These are phyloP conservation scores for Pilatotrama ljubarskyi DNA, from an alignment of 768 basidiomycete species.

Conservation along the genomic window DNA sequence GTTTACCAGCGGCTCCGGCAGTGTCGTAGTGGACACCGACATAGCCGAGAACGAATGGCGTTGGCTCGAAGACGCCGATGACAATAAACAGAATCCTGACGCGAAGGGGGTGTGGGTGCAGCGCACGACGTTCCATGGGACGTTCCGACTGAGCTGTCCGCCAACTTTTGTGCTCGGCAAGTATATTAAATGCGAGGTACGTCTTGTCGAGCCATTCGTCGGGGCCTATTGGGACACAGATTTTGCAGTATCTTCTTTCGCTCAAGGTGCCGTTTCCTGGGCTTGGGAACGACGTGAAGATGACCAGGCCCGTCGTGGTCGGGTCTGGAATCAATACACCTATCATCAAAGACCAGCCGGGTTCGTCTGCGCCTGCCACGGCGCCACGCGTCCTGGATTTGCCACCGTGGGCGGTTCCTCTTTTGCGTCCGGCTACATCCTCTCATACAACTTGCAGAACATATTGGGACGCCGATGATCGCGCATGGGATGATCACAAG, in stretches of 20 bases:
- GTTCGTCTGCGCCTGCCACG: not conserved
- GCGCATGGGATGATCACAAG: too few relatives aligned
- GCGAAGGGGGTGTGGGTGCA: slow-evolving; percentile 21
- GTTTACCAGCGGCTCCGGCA: not conserved
- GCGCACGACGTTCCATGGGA: slow-evolving; percentile 12
- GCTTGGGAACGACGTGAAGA: slow-evolving; percentile 15
- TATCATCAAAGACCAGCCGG: not conserved
- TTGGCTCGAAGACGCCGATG: not conserved
- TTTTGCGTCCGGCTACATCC: too few relatives aligned
- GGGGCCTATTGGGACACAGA: not conserved
- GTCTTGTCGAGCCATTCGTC: not conserved
- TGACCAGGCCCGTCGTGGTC: slow-evolving; percentile 8
- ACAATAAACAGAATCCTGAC: not conserved
- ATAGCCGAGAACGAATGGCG: not conserved
- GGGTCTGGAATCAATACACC: slow-evolving; percentile 10
- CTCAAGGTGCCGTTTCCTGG: slow-evolving; percentile 19
- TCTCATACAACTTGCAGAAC: too few relatives aligned
- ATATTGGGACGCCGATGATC: not conserved
- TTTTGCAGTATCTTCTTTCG: slow-evolving; percentile 7
- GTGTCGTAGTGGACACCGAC: not conserved
- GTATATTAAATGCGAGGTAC: slow-evolving; percentile 5
- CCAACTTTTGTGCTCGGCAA: slow-evolving; percentile 14
- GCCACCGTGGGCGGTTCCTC: too few relatives aligned
- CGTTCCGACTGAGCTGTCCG: slow-evolving; percentile 10
- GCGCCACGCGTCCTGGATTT: too few relatives aligned